Conservation (phyloP, 2,329 filamentous ascomycete species). For the Metarhizium brunneum region DNA sequence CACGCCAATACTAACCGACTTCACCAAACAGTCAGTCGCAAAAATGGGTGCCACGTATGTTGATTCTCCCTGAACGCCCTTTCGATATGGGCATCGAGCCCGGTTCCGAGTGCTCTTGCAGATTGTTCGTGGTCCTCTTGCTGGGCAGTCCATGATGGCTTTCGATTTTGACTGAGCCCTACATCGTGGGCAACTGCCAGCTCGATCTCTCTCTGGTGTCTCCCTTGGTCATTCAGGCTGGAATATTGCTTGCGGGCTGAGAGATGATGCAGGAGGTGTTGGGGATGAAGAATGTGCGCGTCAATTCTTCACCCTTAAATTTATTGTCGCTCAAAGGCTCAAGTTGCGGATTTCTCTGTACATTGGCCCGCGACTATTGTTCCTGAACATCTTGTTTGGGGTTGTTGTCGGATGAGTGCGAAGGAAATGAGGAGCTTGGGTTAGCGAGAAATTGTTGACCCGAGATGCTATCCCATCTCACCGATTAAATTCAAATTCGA, state of each 20-base stretch:
- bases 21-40: conserved; percentile 27
- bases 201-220: conserved; percentile 65
- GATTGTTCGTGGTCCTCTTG: conserved; percentile 80
- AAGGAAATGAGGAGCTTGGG: background rate
- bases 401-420: conserved; percentile 67
- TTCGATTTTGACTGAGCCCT: background rate
- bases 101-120: conserved; percentile 45
- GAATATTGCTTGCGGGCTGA: conserved; percentile 39
- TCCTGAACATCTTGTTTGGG: conserved; percentile 39
- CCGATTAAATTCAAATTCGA: conserved; percentile 75
- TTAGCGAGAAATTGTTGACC: conserved; percentile 1
- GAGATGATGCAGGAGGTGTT: conserved; percentile 63
- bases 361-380: conserved; percentile 22
- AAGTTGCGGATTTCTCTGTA: conserved; percentile 12
- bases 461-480: conserved; percentile 39
- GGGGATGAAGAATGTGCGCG: conserved; percentile 54
- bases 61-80: conserved; percentile 29
- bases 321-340: conserved; percentile 47
- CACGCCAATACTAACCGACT: conserved; percentile 27
- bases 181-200: conserved; percentile 43
- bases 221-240: conserved; percentile 46
- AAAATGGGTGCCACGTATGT: conserved; percentile 47
- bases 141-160: conserved; percentile 43
- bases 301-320: conserved; percentile 63
- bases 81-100: conserved; percentile 25